Conservation (phyloP, 331 rosid genomes). For the Ulmus americana region DNA sequence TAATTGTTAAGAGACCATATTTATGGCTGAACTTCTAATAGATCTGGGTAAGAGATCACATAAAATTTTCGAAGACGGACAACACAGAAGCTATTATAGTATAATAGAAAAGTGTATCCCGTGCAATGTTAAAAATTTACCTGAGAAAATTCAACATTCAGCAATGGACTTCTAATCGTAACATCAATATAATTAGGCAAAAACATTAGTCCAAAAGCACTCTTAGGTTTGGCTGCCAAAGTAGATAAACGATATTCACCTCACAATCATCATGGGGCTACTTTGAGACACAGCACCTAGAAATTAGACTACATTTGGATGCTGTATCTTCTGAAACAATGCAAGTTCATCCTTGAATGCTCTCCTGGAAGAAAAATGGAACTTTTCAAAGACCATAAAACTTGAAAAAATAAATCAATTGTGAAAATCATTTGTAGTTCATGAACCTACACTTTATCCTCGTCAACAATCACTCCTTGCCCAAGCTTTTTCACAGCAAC, state of each 20-base stretch:
- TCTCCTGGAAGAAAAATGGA: no score
- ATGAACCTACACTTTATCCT: no score
- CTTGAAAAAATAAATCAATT: no score
- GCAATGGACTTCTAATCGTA: conserved; percentile 62
- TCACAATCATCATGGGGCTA: no score
- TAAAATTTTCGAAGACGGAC: neutral
- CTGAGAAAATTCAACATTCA: conserved; percentile 82
- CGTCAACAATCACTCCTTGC: no score
- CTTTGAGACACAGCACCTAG: no score
- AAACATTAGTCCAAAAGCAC: conserved; percentile 78
- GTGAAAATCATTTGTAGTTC: no score
- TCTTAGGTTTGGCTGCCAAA: conserved; percentile 63
- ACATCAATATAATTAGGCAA: conserved; percentile 73
- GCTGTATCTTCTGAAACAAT: no score
- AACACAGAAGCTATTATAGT: neutral
- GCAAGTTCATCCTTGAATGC: no score
- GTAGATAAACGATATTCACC: conserved; percentile 96
- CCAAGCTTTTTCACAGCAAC: no score
- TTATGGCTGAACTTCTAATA: neutral
- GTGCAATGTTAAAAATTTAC: conserved; percentile 29
- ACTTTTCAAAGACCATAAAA: no score
- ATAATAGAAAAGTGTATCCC: neutral
- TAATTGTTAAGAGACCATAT: neutral
- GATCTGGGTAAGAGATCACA: neutral
- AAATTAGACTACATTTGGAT: no score